Conservation (phyloP, 371 early-diverging fungal species). For the Actinomortierella wolfii region DNA sequence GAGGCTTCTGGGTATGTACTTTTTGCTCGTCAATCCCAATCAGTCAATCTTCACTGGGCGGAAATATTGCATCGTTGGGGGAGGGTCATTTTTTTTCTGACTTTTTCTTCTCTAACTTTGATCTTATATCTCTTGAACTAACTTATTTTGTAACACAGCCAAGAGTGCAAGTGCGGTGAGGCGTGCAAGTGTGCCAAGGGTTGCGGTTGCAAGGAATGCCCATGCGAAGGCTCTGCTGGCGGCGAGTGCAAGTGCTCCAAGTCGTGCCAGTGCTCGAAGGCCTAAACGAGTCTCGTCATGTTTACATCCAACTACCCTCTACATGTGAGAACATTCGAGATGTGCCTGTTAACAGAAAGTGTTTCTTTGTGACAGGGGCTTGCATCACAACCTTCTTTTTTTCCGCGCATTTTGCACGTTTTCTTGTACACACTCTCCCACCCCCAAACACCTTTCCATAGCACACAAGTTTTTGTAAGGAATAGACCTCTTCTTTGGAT, state of each 20-base stretch:
- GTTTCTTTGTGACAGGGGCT: too few relatives aligned
- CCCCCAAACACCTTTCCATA: too few relatives aligned
- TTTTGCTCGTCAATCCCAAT: too few relatives aligned
- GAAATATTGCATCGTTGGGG: too few relatives aligned
- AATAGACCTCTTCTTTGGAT: too few relatives aligned
- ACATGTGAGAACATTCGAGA: too few relatives aligned
- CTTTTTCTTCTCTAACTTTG: slow-evolving; percentile 11
- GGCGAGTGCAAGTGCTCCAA: slow-evolving; percentile 7
- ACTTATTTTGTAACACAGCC: neutral
- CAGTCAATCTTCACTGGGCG: slow-evolving; percentile 5
- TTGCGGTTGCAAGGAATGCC: slow-evolving; percentile 10
- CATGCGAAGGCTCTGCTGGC: slow-evolving; percentile 1
- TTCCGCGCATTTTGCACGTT: too few relatives aligned
- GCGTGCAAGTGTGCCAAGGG: slow-evolving; percentile 24
- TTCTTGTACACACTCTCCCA: too few relatives aligned
- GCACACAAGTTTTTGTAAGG: too few relatives aligned
- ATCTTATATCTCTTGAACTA: neutral
- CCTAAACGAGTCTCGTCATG: neutral
- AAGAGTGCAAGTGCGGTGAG: slow-evolving; percentile 27
- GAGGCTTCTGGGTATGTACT: slow-evolving; percentile 9
- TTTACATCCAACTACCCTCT: too few relatives aligned
- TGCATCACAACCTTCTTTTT: too few relatives aligned
- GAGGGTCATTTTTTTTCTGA: slow-evolving; percentile 27
- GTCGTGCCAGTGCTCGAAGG: slow-evolving; percentile 10
- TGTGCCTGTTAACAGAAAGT: too few relatives aligned